Conservation (phyloP, 257 asterid species). For the Lantana camara region DNA sequence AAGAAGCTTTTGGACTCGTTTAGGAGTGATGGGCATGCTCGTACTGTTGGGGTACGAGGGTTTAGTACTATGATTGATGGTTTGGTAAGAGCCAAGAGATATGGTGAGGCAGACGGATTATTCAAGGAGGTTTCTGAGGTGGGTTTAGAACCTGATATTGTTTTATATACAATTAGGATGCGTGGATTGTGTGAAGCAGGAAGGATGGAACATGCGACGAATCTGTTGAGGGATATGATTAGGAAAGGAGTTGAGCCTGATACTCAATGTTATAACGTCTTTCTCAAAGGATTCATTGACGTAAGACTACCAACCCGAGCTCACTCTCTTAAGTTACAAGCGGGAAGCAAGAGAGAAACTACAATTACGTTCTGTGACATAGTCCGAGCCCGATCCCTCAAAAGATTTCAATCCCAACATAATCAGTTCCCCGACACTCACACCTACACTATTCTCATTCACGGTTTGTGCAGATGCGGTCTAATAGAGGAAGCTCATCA, state of each 20-base stretch:
- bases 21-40: conserved; percentile 47
- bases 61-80: conserved; percentile 73
- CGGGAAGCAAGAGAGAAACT: no score
- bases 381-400: no score
- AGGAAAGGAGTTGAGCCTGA: conserved; percentile 70
- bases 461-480: no score
- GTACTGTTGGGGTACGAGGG: conserved; percentile 53
- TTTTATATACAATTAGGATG: conserved; percentile 72
- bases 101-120: conserved; percentile 67
- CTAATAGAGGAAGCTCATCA: no score
- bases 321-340: no score
- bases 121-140: conserved; percentile 52
- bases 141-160: conserved; percentile 73
- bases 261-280: conserved; percentile 54
- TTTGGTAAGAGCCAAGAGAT: conserved; percentile 59
- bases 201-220: conserved; percentile 62
- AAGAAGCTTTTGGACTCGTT: conserved; percentile 47
- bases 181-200: conserved; percentile 57
- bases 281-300: no score
- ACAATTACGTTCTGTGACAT: no score
- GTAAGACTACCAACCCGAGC: no score
- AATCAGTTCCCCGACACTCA: conserved; percentile 53
- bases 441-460: conserved; percentile 79
- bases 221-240: conserved; percentile 68
- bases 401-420: conserved; percentile 47